Evolutionary conservation across 2,329 filamentous ascomycete genomes (phyloP).

Genomic region (Stemphylium vesicarium): DNA sequence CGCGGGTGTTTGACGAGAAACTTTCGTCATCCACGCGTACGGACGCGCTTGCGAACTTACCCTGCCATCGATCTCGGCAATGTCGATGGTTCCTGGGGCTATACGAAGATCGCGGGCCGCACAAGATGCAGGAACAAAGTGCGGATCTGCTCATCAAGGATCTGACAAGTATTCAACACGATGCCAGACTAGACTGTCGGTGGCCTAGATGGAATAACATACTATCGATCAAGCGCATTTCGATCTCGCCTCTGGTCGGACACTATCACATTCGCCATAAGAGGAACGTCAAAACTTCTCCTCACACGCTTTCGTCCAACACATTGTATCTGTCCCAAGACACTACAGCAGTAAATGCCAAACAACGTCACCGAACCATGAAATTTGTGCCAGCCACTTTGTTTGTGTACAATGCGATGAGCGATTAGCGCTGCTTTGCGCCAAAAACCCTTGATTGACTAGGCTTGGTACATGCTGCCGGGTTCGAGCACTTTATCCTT

Average conservation of each 20-base stretch:
- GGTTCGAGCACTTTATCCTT: background rate
- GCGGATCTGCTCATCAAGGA: background rate
- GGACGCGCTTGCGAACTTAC: background rate
- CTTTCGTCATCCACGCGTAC: background rate
- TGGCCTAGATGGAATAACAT: background rate
- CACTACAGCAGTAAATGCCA: too few species aligned
- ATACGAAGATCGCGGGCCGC: background rate
- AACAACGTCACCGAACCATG: too few species aligned
- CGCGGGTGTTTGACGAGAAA: background rate
- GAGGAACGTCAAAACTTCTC: too few species aligned
- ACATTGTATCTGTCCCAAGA: too few species aligned
- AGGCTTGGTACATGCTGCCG: background rate
- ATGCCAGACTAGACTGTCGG: background rate
- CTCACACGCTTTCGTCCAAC: too few species aligned
- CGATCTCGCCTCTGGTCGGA: too few species aligned
- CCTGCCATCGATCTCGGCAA: background rate
- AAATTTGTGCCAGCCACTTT: background rate
- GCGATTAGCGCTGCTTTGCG: background rate
- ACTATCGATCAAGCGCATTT: background rate
- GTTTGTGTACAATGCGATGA: background rate
- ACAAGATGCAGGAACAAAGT: background rate
- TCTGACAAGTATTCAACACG: too few species aligned
- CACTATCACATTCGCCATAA: too few species aligned
- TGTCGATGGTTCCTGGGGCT: background rate
- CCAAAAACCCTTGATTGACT: background rate